Evolutionary conservation across 140 eudicot genomes (phyloP), one percentile per base, ranked within the genome.

Genomic region (Erigeron philadelphicus): DNA sequence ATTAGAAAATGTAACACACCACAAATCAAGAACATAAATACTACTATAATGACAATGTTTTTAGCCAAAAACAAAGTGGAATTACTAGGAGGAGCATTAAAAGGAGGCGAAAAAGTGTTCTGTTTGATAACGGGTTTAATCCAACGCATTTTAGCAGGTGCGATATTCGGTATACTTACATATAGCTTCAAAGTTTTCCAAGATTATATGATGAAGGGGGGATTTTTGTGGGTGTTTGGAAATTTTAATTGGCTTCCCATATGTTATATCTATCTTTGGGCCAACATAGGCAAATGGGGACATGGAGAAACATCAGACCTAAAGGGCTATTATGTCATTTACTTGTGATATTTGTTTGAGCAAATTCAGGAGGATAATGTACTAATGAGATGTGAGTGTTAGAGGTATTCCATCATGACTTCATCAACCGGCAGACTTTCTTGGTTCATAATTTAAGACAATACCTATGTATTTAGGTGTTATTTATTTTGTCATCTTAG

Each of bases 1-100:
- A 77, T 3, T 56, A 77, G 64, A 71, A 71, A 77, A 31, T 77
- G 78, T 35, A 77, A 58, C 46, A 56, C 12, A 47, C 64, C 63
- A 65, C 65, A 65, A 35, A 64, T 16, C 44, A 72, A 66, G 67
- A 77, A 23, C 41, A 72, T 77, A 47, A 72, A 38, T 21, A 65
- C 64, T 57, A 72, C 44, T 46, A 72, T 40, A 21, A 77, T 72
- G 47, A 48, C 40, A 38, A 77, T 40, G 19, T 77, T 64, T 70
- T 41, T 77, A 71, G 55, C 68, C 46, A 57, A 57, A 64, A 64
- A 63, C 45, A 70, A 0, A 54, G 60, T 21, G 52, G 81, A 63
- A 53, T 70, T 55, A 75, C 76, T 61, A 18, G 66, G 47, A 50
- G 64, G 46, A 73, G 47, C 70, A 53, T 19, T 1, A 12, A 44